Conservation (phyloP, 2,329 filamentous ascomycete species). For the Pyrenophora graminea region DNA sequence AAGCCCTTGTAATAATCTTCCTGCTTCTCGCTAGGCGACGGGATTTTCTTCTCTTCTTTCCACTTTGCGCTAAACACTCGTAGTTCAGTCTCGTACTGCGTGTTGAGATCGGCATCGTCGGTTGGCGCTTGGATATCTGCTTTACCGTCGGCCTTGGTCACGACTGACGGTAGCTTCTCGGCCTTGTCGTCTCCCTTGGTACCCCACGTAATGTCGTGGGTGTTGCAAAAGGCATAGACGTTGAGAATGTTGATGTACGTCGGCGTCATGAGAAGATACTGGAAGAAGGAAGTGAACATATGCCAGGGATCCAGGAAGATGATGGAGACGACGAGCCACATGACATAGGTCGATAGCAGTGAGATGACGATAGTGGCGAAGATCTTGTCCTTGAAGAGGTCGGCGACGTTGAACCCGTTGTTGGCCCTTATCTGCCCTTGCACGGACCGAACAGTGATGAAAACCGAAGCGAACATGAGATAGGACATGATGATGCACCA, state of each 20-base stretch:
- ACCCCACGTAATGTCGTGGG: conserved; percentile 96
- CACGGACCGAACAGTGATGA: conserved; percentile 88
- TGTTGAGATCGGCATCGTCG: conserved; percentile 92
- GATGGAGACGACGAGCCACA: conserved; percentile 89
- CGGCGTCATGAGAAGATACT: conserved; percentile 93
- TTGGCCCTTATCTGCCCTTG: conserved; percentile 66
- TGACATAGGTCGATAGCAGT: conserved; percentile 85
- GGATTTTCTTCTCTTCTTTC: conserved; percentile 69
- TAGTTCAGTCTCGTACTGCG: conserved; percentile 88
- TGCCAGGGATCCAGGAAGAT: conserved; percentile 99
- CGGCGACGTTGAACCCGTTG: conserved; percentile 68
- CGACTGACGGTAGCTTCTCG: conserved; percentile 85
- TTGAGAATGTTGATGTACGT: conserved; percentile 99
- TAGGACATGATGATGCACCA: conserved; percentile 94
- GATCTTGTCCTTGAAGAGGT: conserved; percentile 82
- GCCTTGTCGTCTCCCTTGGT: conserved; percentile 98
- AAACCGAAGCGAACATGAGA: conserved; percentile 91
- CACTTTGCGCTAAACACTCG: conserved; percentile 73
- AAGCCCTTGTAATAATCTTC: conserved; percentile 99
- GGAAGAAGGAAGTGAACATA: conserved; percentile 91
- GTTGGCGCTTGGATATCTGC: conserved; percentile 85
- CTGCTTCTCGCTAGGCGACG: conserved; percentile 73
- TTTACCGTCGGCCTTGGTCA: conserved; percentile 90
- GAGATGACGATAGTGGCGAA: conserved; percentile 96
- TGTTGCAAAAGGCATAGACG: conserved; percentile 98